Percentiles rank a stretch among this genome's conserved stretches.
phyloP scores from a whole-genome alignment of 192 early-diverging fungal species.

The Coemansia sp. region DNA sequence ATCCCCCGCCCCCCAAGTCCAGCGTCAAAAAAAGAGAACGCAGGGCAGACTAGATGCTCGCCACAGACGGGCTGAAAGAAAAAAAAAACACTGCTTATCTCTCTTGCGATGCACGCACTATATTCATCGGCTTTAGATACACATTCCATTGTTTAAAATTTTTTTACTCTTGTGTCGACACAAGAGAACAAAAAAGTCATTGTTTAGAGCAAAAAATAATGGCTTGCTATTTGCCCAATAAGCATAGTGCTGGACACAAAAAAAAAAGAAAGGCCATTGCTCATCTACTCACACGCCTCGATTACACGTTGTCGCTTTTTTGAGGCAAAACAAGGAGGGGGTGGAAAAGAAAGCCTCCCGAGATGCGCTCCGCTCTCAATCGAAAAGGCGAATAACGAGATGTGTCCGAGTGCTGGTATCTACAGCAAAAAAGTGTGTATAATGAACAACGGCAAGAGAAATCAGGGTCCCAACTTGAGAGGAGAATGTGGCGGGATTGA shows the following conservation, averaged over 20 bases:
- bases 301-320: not conserved
- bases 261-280: not conserved
- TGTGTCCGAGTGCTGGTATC: not conserved
- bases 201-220: not conserved
- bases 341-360: not conserved
- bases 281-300: conserved; percentile 11
- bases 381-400: not conserved
- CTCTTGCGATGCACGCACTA: conserved; percentile 1
- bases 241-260: not conserved
- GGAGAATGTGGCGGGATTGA: not conserved
- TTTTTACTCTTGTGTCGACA: not conserved
- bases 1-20: not conserved
- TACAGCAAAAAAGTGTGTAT: not conserved
- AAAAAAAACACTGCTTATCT: not conserved
- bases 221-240: not conserved
- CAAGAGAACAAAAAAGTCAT: not conserved
- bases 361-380: not conserved
- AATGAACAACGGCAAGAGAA: conserved; percentile 1
- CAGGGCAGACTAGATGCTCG: not conserved
- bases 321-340: not conserved
- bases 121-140: not conserved
- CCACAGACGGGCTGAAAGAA: not conserved
- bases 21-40: not conserved
- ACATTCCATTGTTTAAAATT: not conserved
- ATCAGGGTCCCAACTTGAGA: conserved; percentile 6